Evolutionary conservation across 2,329 filamentous ascomycete species (phyloP).

Genomic region (Fusarium nematophilum): DNA sequence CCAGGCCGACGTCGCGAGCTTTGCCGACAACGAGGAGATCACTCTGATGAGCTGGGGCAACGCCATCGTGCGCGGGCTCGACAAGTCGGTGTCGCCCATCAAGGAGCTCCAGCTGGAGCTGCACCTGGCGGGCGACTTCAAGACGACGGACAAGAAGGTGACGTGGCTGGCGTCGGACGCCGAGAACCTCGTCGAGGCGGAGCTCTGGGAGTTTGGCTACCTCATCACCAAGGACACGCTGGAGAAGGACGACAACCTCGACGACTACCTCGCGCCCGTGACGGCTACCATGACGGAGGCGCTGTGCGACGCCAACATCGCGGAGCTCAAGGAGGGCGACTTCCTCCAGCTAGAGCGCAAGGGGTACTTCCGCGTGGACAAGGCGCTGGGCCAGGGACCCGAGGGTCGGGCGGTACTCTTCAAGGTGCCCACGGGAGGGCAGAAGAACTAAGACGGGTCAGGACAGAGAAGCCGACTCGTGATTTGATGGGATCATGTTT

Average conservation of each 20-base stretch:
- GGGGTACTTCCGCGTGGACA: conserved; percentile 91
- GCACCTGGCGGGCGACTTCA: conserved; percentile 93
- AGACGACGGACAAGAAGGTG: conserved; percentile 95
- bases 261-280: conserved; percentile 82
- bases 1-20: conserved; percentile 84
- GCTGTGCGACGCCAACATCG: conserved; percentile 83
- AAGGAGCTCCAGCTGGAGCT: conserved; percentile 82
- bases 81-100: conserved; percentile 65
- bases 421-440: conserved; percentile 66
- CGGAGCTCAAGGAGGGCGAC: conserved; percentile 82
- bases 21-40: conserved; percentile 88
- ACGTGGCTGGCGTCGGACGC: conserved; percentile 87
- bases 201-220: conserved; percentile 95
- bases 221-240: conserved; percentile 95
- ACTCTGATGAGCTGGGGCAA: conserved; percentile 98
- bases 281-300: conserved; percentile 82
- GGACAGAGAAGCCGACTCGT: conserved; percentile 3
- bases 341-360: conserved; percentile 96
- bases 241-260: conserved; percentile 85
- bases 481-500: conserved; percentile 37
- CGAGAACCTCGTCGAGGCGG: conserved; percentile 81
- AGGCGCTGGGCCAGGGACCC: conserved; percentile 62
- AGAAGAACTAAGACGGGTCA: conserved; percentile 43
- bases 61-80: conserved; percentile 78
- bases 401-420: conserved; percentile 67